Evolutionary conservation across 2,329 filamentous ascomycete genomes (phyloP), one percentile per base, ranked within the genome.

Genomic region (Sclerotinia trifoliorum): DNA sequence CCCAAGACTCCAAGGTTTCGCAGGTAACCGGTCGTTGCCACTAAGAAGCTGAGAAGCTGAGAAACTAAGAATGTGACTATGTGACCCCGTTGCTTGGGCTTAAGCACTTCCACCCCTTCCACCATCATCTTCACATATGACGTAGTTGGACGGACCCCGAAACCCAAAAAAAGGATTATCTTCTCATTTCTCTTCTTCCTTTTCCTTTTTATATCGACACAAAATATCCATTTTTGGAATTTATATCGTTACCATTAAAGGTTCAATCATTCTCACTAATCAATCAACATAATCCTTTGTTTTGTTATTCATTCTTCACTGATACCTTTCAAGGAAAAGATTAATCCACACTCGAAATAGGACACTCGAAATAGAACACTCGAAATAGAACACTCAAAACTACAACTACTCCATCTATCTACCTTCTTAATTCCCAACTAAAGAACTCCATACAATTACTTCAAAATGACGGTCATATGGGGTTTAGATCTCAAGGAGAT

Each of bases 401-500:
- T 8, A 32, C 32, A 1, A 10, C 6, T 35, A 61, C 24, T 5
- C 17, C 58, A 60, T 60, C 42, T 8, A 60, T 60, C 42, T 8
- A 60, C 19, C 19, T 49, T 19, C 46, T 62, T n/a, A 21, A 57
- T 26, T 26, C 7, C 55, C 2, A 42, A 39, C 8, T 39, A 5
- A 32, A 2, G 21, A 32, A 7, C 7, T 17, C 42, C 32, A 35
- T n/a, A n/a, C 26, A 19, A 42, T 32, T 29, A 10, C 15, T 29
- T 35, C 49, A 46, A 35, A 64, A 63, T 64, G 57, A 60, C 66
- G 6, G 80, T 86, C 21, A 85, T 87, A 71, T 86, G 84, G 83
- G 85, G 85, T 44, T 80, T 87, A 69, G 82, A 86, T 74, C 78
- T 87, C 67, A 78, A 78, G 63, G 84, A 87, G 71, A 84, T 87